These are phyloP conservation scores for grape (Vitis vinifera) DNA, from an alignment of 164 flowering plant genomes.

Conservation along the genomic window ASM3070453v1 NC_081805.1:366001-366500, in stretches of 20 bases:
- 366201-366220: background rate
- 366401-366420: background rate
- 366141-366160: background rate
- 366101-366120: too few species aligned
- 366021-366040: too few species aligned
- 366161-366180: background rate
- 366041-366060: too few species aligned
- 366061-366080: too few species aligned
- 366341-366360: conserved; percentile 98
- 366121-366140: too few species aligned
- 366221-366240: background rate
- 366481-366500: too few species aligned
- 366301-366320: conserved; percentile 95
- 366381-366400: conserved; percentile 4
- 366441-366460: too few species aligned
- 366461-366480: too few species aligned
- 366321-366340: conserved; percentile 99
- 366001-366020: too few species aligned
- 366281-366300: conserved; percentile 98
- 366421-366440: background rate
- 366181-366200: conserved; percentile 1
- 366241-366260: background rate
- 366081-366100: too few species aligned
- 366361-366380: conserved; percentile 79
- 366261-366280: conserved; percentile 51